These are phyloP conservation scores for Coffea humblotiana DNA, from an alignment of 305 asterid species.

Conservation along the genomic window DNA sequence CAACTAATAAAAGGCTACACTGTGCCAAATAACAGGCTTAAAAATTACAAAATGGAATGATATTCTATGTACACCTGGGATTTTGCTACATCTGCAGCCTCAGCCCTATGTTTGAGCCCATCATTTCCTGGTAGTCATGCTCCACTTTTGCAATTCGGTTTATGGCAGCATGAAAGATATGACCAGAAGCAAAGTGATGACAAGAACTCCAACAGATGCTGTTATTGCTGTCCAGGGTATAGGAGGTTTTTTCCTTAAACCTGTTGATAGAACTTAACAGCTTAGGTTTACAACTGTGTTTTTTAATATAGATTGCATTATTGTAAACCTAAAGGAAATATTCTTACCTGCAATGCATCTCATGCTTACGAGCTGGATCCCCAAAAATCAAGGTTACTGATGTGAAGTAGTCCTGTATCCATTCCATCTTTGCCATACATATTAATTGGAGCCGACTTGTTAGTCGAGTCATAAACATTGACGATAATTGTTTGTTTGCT, in stretches of 20 bases:
- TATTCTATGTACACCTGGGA: conserved; percentile 53
- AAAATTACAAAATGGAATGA: not conserved
- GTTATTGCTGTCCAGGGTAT: conserved; percentile 67
- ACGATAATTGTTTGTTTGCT: conserved; percentile 77
- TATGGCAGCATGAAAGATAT: conserved; percentile 65
- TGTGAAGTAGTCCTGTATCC: conserved; percentile 47
- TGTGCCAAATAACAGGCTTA: not conserved
- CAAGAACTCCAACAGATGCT: conserved; percentile 52
- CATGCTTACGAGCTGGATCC: conserved; percentile 77
- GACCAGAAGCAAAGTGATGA: conserved; percentile 61
- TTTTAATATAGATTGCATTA: conserved; percentile 8
- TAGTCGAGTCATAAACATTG: conserved; percentile 76
- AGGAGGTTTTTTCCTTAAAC: conserved; percentile 66
- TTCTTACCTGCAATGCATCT: conserved; percentile 83
- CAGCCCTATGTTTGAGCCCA: conserved; percentile 77
- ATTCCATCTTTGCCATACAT: conserved; percentile 68
- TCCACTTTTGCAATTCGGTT: conserved; percentile 64
- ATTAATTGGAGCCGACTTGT: conserved; percentile 45
- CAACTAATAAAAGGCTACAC: not conserved
- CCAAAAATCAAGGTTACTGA: conserved; percentile 76
- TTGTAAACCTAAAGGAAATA: conserved; percentile 16
- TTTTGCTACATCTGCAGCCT: conserved; percentile 83
- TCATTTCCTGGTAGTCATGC: conserved; percentile 57
- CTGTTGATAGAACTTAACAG: conserved; percentile 37
- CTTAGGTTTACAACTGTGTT: conserved; percentile 19